These are phyloP conservation scores for Lipomyces chichibuensis DNA, from an alignment of 805 yeast species.

Conservation along the genomic window DNA sequence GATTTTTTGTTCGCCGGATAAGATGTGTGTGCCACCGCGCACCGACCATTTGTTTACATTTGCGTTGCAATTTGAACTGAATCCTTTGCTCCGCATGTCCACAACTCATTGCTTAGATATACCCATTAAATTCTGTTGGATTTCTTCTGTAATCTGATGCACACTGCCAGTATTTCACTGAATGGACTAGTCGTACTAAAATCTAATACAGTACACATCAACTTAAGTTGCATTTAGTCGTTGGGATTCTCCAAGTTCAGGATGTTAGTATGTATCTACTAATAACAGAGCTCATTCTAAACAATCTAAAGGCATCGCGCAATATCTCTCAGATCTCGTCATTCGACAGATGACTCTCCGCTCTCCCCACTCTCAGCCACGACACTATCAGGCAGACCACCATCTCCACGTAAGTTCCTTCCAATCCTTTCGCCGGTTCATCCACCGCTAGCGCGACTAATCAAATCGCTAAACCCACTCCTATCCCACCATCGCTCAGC, in stretches of 20 bases:
- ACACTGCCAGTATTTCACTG: not conserved
- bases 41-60: not conserved
- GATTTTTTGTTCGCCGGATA: no score
- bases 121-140: not conserved
- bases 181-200: not conserved
- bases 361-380: slow-evolving; percentile 7
- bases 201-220: not conserved
- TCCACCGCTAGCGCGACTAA: slow-evolving; percentile 16
- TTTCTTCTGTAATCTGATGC: not conserved
- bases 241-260: not conserved
- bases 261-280: not conserved
- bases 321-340: slow-evolving; percentile 23
- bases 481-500: slow-evolving; percentile 14
- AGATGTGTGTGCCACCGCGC: no score
- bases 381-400: not conserved
- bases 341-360: slow-evolving; percentile 20
- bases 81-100: not conserved
- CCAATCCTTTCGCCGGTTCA: slow-evolving; percentile 1
- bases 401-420: slow-evolving; percentile 6
- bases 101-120: not conserved
- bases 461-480: slow-evolving; percentile 20
- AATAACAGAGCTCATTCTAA: not conserved
- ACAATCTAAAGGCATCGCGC: slow-evolving; percentile 16
- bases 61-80: not conserved
- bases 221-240: not conserved